phyloP scores from a whole-genome alignment of 1,139 yeast genomes.

The Debaryomycetaceae sp. region DNA sequence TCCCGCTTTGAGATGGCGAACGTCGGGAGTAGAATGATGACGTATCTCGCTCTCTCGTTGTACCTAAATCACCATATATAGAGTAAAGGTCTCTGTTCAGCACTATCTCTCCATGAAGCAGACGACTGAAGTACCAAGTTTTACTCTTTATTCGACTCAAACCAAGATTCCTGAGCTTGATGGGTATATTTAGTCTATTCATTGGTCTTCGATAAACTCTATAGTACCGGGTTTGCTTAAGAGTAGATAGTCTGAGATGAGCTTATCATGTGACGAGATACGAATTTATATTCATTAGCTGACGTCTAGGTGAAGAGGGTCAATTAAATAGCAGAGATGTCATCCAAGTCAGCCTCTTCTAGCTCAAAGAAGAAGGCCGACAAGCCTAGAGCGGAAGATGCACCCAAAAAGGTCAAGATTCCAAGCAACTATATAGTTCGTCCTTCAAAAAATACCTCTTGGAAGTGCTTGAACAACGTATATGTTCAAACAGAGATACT shows the following conservation, averaged over 20 bases:
- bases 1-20: background rate
- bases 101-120: slow-evolving; percentile 7
- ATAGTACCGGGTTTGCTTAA: background rate
- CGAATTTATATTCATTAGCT: too few species aligned
- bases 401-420: slow-evolving; percentile 41
- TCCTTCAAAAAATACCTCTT: slow-evolving; percentile 38
- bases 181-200: background rate
- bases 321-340: slow-evolving; percentile 14
- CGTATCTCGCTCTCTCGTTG: background rate
- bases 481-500: slow-evolving; percentile 51
- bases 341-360: slow-evolving; percentile 22
- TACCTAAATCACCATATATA: background rate
- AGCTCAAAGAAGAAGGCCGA: slow-evolving; percentile 23
- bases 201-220: background rate
- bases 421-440: slow-evolving; percentile 56
- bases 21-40: background rate
- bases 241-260: background rate
- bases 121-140: background rate
- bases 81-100: slow-evolving; percentile 17
- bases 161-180: background rate
- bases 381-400: slow-evolving; percentile 12
- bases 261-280: background rate
- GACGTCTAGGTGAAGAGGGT: too few species aligned
- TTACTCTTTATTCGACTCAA: background rate
- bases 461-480: slow-evolving; percentile 37